A percentile compares a stretch with the other conserved stretches of the same genome.
These are phyloP conservation scores for Phaffia rhodozyma DNA, from an alignment of 1,284 basidiomycete genomes.

Conservation along the genomic window DNA sequence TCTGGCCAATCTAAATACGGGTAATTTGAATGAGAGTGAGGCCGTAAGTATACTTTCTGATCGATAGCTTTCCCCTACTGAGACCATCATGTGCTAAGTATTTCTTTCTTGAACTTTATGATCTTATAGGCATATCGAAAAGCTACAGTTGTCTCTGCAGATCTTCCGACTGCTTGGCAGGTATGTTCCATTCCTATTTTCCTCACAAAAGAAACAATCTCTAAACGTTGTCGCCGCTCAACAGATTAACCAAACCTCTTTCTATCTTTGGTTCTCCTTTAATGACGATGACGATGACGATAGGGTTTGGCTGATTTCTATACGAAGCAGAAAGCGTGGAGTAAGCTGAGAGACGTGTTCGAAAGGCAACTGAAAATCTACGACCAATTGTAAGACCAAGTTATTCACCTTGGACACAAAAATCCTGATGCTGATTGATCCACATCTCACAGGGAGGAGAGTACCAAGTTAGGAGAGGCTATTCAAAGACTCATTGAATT, in stretches of 20 bases:
- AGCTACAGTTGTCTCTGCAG: slow-evolving; percentile 53
- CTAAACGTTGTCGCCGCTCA: neutral
- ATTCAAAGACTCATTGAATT: slow-evolving; percentile 64
- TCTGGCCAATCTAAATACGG: slow-evolving; percentile 59
- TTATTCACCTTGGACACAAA: neutral
- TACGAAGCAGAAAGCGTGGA: slow-evolving; percentile 50
- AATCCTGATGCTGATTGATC: slow-evolving; percentile 5
- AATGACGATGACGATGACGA: neutral
- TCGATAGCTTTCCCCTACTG: slow-evolving; percentile 8
- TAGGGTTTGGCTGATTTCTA: slow-evolving; percentile 66
- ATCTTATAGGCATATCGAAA: slow-evolving; percentile 53
- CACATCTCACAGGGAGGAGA: slow-evolving; percentile 50
- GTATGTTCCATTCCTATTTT: slow-evolving; percentile 35
- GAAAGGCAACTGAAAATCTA: slow-evolving; percentile 45
- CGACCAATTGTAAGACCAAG: slow-evolving; percentile 43
- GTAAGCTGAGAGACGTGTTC: slow-evolving; percentile 47
- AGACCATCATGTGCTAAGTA: no score
- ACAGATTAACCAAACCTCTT: neutral
- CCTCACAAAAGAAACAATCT: neutral
- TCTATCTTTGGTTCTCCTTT: neutral
- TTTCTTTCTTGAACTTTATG: neutral
- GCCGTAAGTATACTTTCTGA: slow-evolving; percentile 46
- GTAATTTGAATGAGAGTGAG: slow-evolving; percentile 60
- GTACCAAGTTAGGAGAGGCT: slow-evolving; percentile 61
- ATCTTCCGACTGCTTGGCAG: slow-evolving; percentile 65